Percentiles rank a stretch among this genome's conserved stretches.
phyloP scores from a whole-genome alignment of 148 eudicot genomes.

The Nepenthes mirabilis region DNA sequence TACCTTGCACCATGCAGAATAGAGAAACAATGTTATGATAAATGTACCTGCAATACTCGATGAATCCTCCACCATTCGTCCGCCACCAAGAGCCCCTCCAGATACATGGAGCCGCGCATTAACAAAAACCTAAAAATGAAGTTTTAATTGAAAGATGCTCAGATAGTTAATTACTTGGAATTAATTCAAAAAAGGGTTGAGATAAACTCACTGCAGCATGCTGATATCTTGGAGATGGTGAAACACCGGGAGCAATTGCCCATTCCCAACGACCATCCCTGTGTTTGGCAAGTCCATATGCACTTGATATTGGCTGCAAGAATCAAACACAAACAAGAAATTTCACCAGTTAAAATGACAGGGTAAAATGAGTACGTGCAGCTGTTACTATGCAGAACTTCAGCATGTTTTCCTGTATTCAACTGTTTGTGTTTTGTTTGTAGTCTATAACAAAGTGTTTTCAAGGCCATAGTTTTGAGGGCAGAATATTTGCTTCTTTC shows the following conservation, averaged over 20 bases:
- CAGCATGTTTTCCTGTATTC: no score
- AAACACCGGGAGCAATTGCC: conserved; percentile 99
- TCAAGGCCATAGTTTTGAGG: no score
- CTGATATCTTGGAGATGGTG: conserved; percentile 97
- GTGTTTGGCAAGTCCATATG: conserved; percentile 96
- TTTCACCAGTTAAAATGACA: not conserved
- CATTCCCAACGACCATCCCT: conserved; percentile 99
- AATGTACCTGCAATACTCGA: conserved; percentile 86
- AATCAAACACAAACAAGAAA: conserved; percentile 2
- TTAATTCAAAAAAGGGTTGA: not conserved
- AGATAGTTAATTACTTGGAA: not conserved
- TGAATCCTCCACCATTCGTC: conserved; percentile 98
- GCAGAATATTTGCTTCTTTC: no score
- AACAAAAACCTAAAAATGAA: conserved; percentile 66
- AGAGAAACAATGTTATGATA: no score
- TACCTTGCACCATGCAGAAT: no score
- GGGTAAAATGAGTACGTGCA: no score
- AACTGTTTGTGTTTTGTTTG: no score
- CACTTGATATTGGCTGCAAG: conserved; percentile 83
- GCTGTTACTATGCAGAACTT: no score
- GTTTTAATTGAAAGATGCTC: conserved; percentile 1
- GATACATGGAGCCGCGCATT: conserved; percentile 98
- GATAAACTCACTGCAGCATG: conserved; percentile 67
- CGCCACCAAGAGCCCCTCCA: conserved; percentile 99
- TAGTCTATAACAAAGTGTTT: no score